phyloP scores from a whole-genome alignment of 306 rosid genomes.

The Carpinus viminea region DNA sequence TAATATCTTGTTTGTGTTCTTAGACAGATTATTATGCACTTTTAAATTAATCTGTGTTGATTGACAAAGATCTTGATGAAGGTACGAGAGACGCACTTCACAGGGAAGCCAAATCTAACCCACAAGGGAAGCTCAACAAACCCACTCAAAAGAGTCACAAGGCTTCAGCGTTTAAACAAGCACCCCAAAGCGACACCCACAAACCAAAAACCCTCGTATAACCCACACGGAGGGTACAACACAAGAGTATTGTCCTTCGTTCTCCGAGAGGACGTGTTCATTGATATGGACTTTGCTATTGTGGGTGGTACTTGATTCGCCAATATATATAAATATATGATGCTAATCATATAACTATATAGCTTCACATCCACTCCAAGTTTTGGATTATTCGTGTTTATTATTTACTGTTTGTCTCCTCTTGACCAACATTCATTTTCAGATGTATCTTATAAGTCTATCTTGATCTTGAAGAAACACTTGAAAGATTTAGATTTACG shows the following conservation, averaged over 20 bases:
- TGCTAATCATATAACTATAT: neutral
- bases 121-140: slow-evolving; percentile 44
- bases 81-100: slow-evolving; percentile 76
- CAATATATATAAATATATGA: neutral
- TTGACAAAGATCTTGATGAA: slow-evolving; percentile 78
- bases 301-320: neutral
- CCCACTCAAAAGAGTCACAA: too few species aligned
- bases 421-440: too few species aligned
- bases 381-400: neutral
- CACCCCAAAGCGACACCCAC: slow-evolving; percentile 40
- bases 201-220: too few species aligned
- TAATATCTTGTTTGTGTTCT: neutral
- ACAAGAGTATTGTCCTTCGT: neutral
- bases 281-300: neutral
- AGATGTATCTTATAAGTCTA: too few species aligned
- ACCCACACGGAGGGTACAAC: too few species aligned
- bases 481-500: too few species aligned
- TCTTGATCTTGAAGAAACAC: too few species aligned
- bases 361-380: neutral
- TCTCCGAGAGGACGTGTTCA: neutral
- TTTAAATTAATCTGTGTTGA: neutral
- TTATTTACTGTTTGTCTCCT: too few species aligned
- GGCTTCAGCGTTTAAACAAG: too few species aligned
- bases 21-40: neutral
- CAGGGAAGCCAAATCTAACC: slow-evolving; percentile 18